These are phyloP conservation scores for Huntiella bhutanensis DNA, from an alignment of 2,329 filamentous ascomycete species.

Conservation along the genomic window DNA sequence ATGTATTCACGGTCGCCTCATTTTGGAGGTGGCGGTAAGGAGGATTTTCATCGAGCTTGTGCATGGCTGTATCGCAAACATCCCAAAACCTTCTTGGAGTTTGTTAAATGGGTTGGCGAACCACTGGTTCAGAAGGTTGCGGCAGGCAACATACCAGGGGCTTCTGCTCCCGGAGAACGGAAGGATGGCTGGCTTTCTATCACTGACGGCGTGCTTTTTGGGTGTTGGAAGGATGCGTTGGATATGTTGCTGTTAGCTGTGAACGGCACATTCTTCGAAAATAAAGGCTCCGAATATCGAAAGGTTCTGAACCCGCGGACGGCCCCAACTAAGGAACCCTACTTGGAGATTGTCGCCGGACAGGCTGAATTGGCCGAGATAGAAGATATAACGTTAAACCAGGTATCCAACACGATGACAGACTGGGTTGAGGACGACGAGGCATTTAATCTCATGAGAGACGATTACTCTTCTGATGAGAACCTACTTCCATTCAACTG, in stretches of 20 bases:
- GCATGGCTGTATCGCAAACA: conserved; percentile 38
- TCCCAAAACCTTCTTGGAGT: conserved; percentile 33
- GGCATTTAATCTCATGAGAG: too few relatives aligned
- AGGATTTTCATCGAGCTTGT: conserved; percentile 33
- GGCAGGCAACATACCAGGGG: conserved; percentile 13
- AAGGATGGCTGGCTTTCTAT: conserved; percentile 1
- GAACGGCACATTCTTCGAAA: conserved; percentile 18
- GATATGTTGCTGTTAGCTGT: conserved; percentile 35
- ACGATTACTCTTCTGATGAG: too few relatives aligned
- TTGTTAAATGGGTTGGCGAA: conserved; percentile 35
- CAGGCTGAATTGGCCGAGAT: too few relatives aligned
- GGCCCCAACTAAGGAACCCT: conserved; percentile 10
- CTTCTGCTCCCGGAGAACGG: conserved; percentile 17
- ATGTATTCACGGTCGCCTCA: too few relatives aligned
- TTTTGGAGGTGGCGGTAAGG: conserved; percentile 32
- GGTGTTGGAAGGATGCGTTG: conserved; percentile 43
- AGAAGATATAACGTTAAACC: conserved; percentile 16
- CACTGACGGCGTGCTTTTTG: conserved; percentile 22
- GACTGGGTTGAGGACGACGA: too few relatives aligned
- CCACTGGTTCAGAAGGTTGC: conserved; percentile 36
- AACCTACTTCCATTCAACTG: too few relatives aligned
- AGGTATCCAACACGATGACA: conserved; percentile 13
- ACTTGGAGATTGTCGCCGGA: too few relatives aligned
- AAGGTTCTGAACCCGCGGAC: conserved; percentile 11
- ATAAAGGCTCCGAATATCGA: neutral